Evolutionary conservation across 306 rosid genomes (phyloP).

Genomic region (Ochetophila trinervis): DNA sequence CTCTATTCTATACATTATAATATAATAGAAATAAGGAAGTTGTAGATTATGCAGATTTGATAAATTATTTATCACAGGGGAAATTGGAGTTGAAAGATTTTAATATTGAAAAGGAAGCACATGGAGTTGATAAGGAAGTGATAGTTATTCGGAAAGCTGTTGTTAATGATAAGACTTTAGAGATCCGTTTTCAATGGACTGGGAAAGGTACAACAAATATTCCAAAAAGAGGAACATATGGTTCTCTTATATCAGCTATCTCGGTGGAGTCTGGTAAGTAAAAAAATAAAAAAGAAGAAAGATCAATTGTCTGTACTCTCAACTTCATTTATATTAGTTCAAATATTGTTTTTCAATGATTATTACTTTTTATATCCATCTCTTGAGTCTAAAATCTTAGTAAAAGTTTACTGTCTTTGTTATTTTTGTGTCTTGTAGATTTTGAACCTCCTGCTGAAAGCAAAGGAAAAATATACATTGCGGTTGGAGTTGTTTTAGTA

Average conservation of each 20-base stretch:
- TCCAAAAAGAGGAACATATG: slow-evolving; percentile 50
- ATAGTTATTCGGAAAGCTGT: slow-evolving; percentile 26
- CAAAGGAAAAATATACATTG: slow-evolving; percentile 1
- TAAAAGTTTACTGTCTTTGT: background rate
- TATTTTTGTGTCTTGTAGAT: slow-evolving; percentile 16
- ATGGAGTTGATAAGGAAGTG: slow-evolving; percentile 31
- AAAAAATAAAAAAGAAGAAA: too few species aligned
- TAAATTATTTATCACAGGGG: slow-evolving; percentile 24
- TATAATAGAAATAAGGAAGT: too few species aligned
- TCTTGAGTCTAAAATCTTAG: too few species aligned
- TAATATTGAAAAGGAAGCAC: slow-evolving; percentile 37
- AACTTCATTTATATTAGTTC: too few species aligned
- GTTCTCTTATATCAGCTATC: slow-evolving; percentile 66
- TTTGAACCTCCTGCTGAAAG: slow-evolving; percentile 15
- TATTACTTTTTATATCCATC: too few species aligned
- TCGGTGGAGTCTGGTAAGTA: slow-evolving; percentile 59
- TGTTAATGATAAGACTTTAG: slow-evolving; percentile 35
- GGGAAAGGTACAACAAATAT: slow-evolving; percentile 58
- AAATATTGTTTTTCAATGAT: too few species aligned
- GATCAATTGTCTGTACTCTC: too few species aligned
- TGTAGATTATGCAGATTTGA: background rate
- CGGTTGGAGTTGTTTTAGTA: slow-evolving; percentile 17
- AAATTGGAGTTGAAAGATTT: slow-evolving; percentile 36
- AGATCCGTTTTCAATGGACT: slow-evolving; percentile 60
- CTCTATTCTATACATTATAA: too few species aligned